Evolutionary conservation across 495 filamentous ascomycete genomes (phyloP).

Genomic region (Xylaria castorea): DNA sequence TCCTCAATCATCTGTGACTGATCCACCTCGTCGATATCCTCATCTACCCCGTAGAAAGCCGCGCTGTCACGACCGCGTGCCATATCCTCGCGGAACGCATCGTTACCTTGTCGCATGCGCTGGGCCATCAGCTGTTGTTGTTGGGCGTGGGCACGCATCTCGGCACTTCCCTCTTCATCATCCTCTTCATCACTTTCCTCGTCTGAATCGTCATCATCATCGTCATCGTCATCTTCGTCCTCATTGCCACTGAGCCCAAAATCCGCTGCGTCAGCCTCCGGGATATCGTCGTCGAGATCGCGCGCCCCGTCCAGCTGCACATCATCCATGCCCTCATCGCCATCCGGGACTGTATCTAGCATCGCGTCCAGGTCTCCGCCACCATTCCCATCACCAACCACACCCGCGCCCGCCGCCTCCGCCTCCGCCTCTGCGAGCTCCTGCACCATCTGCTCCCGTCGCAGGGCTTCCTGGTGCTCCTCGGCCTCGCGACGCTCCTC

Average conservation of each 20-base stretch:
- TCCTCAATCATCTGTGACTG: constrained; percentile 59
- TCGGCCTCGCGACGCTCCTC: constrained; percentile 82
- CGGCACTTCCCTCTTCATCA: constrained; percentile 43
- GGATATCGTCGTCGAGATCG: constrained; percentile 73
- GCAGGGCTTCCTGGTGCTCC: constrained; percentile 74
- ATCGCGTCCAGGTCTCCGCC: constrained; percentile 28
- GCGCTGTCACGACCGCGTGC: constrained; percentile 49
- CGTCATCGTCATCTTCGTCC: constrained; percentile 49
- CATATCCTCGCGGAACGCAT: constrained; percentile 55
- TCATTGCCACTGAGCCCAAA: constrained; percentile 54
- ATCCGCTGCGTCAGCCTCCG: constrained; percentile 62
- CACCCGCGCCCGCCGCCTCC: constrained; percentile 46
- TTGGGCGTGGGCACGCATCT: constrained; percentile 42
- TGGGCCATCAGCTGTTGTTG: constrained; percentile 48
- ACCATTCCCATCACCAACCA: constrained; percentile 37
- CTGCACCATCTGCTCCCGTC: constrained; percentile 70
- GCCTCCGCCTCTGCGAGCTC: constrained; percentile 66
- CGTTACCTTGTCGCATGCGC: constrained; percentile 50
- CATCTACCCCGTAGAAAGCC: constrained; percentile 51
- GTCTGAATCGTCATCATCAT: constrained; percentile 41
- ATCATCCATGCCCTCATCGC: constrained; percentile 45
- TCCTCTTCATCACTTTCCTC: constrained; percentile 41
- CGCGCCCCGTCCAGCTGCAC: constrained; percentile 45
- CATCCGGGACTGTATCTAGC: constrained; percentile 33
- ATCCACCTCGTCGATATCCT: constrained; percentile 55